A percentile compares a stretch with the other conserved stretches of the same genome.
Evolutionary conservation across 495 filamentous ascomycete genomes (phyloP).

Genomic region (Xylaria venustula): DNA sequence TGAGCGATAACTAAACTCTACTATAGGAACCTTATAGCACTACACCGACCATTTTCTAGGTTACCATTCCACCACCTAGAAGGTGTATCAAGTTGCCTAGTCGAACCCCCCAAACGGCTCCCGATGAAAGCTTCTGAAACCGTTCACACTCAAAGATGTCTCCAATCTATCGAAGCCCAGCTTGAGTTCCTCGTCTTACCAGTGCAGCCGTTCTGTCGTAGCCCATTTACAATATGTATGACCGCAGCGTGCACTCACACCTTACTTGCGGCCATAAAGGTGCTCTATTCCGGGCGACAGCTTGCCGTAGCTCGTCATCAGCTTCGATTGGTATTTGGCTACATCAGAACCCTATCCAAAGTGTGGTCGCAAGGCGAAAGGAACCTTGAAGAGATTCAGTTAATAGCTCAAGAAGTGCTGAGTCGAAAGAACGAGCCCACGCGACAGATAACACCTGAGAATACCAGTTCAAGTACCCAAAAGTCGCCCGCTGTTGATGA

Average conservation of each 20-base stretch:
- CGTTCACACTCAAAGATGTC: slow-evolving; percentile 62
- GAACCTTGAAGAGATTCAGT: slow-evolving; percentile 58
- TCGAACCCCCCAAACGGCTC: slow-evolving; percentile 37
- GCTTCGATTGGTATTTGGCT: slow-evolving; percentile 65
- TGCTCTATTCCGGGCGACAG: slow-evolving; percentile 44
- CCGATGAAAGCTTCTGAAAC: slow-evolving; percentile 37
- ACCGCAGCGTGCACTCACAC: slow-evolving; percentile 51
- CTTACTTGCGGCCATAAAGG: slow-evolving; percentile 43
- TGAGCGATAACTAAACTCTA: not conserved
- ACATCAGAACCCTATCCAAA: slow-evolving; percentile 57
- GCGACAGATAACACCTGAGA: not conserved
- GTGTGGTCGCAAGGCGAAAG: slow-evolving; percentile 62
- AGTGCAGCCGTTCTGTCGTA: slow-evolving; percentile 58
- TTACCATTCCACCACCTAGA: slow-evolving; percentile 29
- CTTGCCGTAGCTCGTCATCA: slow-evolving; percentile 58
- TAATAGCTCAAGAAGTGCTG: slow-evolving; percentile 46
- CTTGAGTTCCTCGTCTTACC: slow-evolving; percentile 62
- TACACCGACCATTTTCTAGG: slow-evolving; percentile 56
- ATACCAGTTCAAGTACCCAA: not conserved
- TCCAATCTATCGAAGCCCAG: slow-evolving; percentile 63
- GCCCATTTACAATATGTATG: slow-evolving; percentile 67
- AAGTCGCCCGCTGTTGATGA: not conserved
- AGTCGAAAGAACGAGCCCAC: not conserved
- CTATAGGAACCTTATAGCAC: slow-evolving; percentile 44
- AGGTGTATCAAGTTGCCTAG: slow-evolving; percentile 36